phyloP scores from a whole-genome alignment of 1,139 yeast genomes.

The Sugiyamaella novakii region DNA sequence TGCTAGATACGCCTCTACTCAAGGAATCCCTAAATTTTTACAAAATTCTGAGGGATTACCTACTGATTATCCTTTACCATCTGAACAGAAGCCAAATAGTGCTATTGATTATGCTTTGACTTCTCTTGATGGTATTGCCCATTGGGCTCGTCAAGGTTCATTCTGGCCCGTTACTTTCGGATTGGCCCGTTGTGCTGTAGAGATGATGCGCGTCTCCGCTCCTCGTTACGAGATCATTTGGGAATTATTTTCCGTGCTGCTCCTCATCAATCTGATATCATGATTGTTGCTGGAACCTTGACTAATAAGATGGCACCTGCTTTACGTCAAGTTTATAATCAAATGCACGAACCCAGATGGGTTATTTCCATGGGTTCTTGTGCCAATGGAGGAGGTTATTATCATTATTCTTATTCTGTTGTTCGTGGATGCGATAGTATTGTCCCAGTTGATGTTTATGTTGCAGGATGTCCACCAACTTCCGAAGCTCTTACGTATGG shows the following conservation, averaged over 20 bases:
- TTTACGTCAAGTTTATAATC: constrained; percentile 88
- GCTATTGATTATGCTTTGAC: constrained; percentile 83
- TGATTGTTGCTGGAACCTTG: constrained; percentile 91
- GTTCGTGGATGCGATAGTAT: constrained; percentile 90
- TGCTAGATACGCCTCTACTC: constrained; percentile 17
- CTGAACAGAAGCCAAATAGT: constrained; percentile 53
- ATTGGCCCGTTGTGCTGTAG: constrained; percentile 90
- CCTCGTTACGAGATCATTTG: constrained; percentile 91
- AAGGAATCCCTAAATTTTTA: constrained; percentile 21
- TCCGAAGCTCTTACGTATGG: constrained; percentile 92
- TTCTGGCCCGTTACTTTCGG: constrained; percentile 98
- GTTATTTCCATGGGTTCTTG: constrained; percentile 94
- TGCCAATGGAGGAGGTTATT: constrained; percentile 94
- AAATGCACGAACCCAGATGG: constrained; percentile 90
- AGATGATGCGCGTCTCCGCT: constrained; percentile 93
- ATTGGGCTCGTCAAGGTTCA: constrained; percentile 91
- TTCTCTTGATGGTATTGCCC: constrained; percentile 79
- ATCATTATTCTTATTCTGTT: constrained; percentile 86
- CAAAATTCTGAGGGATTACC: constrained; percentile 39
- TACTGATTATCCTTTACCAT: constrained; percentile 56
- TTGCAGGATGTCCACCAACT: constrained; percentile 94
- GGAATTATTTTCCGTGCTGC: constrained; percentile 95
- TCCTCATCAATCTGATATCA: constrained; percentile 90
- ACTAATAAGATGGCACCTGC: constrained; percentile 96
- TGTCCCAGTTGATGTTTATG: constrained; percentile 87